Evolutionary conservation across 441 rosid species (phyloP).

Genomic region (Gossypium schwendimanii): DNA sequence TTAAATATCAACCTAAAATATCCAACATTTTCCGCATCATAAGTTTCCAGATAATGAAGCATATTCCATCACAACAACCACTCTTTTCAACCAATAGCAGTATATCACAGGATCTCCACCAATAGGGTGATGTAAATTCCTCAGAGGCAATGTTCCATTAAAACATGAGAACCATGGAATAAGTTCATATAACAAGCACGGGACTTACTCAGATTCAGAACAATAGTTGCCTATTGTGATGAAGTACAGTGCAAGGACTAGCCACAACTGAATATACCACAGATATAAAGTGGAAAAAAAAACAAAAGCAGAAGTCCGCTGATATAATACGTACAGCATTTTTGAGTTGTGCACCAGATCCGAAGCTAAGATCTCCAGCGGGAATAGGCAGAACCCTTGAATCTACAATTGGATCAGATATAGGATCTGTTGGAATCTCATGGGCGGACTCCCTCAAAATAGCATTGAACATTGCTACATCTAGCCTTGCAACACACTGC

Average conservation of each 20-base stretch:
- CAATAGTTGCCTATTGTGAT: neutral
- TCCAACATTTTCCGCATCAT: neutral
- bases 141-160: neutral
- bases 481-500: slow-evolving; percentile 63
- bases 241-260: neutral
- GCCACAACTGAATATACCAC: neutral
- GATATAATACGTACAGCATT: slow-evolving; percentile 49
- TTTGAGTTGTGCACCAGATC: slow-evolving; percentile 88
- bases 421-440: slow-evolving; percentile 85
- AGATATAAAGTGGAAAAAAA: neutral
- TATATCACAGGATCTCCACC: neutral
- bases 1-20: neutral
- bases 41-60: neutral
- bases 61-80: neutral
- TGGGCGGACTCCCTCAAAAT: slow-evolving; percentile 78
- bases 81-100: neutral
- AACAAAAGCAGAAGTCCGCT: neutral
- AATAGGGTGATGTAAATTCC: neutral
- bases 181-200: neutral
- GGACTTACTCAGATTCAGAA: neutral
- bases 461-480: slow-evolving; percentile 88
- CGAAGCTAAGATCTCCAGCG: slow-evolving; percentile 80
- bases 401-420: slow-evolving; percentile 81
- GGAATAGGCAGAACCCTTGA: slow-evolving; percentile 73
- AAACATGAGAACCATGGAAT: neutral